phyloP scores from a whole-genome alignment of 306 rosid species.

The Trichosanthes truncata region DNA sequence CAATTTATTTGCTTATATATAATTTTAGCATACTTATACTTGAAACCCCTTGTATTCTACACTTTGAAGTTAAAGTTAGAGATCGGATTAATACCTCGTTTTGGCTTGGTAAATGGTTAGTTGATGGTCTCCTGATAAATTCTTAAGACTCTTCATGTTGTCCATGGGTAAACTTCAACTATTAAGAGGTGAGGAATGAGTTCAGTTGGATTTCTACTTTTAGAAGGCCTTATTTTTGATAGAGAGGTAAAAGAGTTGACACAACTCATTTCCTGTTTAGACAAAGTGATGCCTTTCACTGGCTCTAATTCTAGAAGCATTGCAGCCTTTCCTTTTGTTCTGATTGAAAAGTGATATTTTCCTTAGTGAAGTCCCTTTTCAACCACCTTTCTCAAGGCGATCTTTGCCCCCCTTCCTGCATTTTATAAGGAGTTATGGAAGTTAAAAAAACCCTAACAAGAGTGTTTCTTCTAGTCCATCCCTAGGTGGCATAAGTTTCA shows the following conservation, averaged over 20 bases:
- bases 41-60: neutral
- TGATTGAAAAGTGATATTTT: neutral
- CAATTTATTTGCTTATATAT: constrained; percentile 7
- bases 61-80: neutral
- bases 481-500: neutral
- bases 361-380: neutral
- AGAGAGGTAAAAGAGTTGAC: neutral
- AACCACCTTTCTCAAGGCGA: neutral
- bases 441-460: neutral
- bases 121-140: neutral
- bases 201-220: neutral
- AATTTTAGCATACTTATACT: neutral
- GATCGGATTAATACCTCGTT: neutral
- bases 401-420: neutral
- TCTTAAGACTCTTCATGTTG: neutral
- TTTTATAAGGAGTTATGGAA: neutral
- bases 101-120: neutral
- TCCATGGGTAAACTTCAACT: neutral
- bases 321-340: neutral
- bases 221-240: neutral
- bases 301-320: neutral
- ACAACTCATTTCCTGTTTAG: neutral
- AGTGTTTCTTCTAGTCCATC: neutral
- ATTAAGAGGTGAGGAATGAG: neutral
- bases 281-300: neutral